Evolutionary conservation across 768 basidiomycete species (phyloP), one percentile per base, ranked within the genome.

Genomic region (Mycena olivaceomarginata): DNA sequence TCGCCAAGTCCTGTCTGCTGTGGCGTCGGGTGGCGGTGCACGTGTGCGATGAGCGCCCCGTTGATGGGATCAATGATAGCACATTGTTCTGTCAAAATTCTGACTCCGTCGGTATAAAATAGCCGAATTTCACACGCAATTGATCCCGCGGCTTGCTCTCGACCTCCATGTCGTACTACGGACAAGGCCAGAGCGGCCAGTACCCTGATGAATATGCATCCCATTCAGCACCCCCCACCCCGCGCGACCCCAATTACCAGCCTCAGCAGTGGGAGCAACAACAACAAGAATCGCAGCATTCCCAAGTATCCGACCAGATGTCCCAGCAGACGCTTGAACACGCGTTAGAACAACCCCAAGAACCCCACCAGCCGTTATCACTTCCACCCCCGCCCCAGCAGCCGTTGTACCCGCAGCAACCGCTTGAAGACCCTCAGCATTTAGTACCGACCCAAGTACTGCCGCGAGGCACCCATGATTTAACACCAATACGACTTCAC

Each of bases 111-210:
- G 20, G 76, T 86, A 87, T 87, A 88, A 84, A 87, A 72, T 59
- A 72, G 1, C 51, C 4, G 6, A n/a, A 6, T 53, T 53, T 53
- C 51, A 20, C n/a, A 22, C 51, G 20, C 72, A 67, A 77, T 81
- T 77, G 76, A 73, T 74, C 75, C 43, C 80, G 75, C 80, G 75
- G 62, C 76, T 81, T 79, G 81, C 82, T 85, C 80, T 81, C 82
- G 82, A 77, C 78, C 78, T 79, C 82, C 84, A 91, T 91, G 90
- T 90, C 91, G 82, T 90, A 88, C 85, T 87, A 87, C 80, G 82
- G 82, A 79, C 75, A 72, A 12, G 76, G 67, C 43, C 63, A 65
- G 39, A 22, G 51, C 41, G 51, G 51, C 6, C 77, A 78, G 53
- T 88, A 87, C 84, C 82, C 86, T 79, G 85, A 84, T 81, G 90